Percentiles rank a stretch among this genome's conserved stretches.
Evolutionary conservation across 2,329 filamentous ascomycete species (phyloP).

Genomic region (Dactylonectria estremocensis): DNA sequence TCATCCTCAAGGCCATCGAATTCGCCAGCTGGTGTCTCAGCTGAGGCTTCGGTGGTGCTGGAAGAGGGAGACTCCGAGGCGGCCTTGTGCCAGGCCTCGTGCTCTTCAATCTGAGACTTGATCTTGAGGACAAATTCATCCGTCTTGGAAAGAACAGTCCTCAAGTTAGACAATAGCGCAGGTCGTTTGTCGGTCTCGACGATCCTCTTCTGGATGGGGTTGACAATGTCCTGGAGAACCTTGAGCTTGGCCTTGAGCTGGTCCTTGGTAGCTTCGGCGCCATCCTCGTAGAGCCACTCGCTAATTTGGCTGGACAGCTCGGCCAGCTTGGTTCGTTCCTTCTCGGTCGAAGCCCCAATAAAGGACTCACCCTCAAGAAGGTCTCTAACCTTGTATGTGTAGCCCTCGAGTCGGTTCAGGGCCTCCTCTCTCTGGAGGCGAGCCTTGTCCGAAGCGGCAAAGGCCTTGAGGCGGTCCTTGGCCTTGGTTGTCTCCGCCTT

Average conservation of each 20-base stretch:
- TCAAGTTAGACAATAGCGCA: slow-evolving; percentile 75
- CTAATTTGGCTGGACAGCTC: slow-evolving; percentile 78
- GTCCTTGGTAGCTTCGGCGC: slow-evolving; percentile 81
- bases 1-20: slow-evolving; percentile 88
- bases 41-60: slow-evolving; percentile 59
- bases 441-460: slow-evolving; percentile 87
- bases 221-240: slow-evolving; percentile 82
- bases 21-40: slow-evolving; percentile 67
- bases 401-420: slow-evolving; percentile 93
- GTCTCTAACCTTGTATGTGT: slow-evolving; percentile 90
- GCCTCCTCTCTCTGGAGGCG: slow-evolving; percentile 86
- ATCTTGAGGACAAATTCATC: slow-evolving; percentile 79
- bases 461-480: slow-evolving; percentile 84
- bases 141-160: slow-evolving; percentile 80
- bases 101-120: slow-evolving; percentile 78
- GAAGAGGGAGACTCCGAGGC: slow-evolving; percentile 63
- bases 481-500: slow-evolving; percentile 65
- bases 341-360: slow-evolving; percentile 77
- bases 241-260: slow-evolving; percentile 84
- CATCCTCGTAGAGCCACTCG: slow-evolving; percentile 94
- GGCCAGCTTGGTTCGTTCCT: slow-evolving; percentile 77
- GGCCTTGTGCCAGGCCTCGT: slow-evolving; percentile 73
- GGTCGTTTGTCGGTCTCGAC: slow-evolving; percentile 82
- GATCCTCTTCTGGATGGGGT: slow-evolving; percentile 82
- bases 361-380: slow-evolving; percentile 85